Evolutionary conservation across 2,329 filamentous ascomycete genomes (phyloP), one percentile per base, ranked within the genome.

Genomic region (Colletotrichum destructivum): DNA sequence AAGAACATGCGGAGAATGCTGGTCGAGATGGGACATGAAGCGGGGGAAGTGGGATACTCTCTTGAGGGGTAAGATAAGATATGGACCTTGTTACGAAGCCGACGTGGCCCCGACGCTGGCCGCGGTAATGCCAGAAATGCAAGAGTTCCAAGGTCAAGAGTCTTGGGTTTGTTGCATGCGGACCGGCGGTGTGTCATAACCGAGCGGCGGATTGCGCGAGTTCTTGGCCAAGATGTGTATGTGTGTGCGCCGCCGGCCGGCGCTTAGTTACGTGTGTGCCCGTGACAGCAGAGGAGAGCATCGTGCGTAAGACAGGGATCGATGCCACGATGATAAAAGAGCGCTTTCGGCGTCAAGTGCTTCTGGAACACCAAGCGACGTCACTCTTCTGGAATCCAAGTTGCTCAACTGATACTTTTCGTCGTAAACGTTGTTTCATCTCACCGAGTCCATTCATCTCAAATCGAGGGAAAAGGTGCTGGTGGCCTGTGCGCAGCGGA

Each of bases 1-100:
- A 87, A 89, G 79, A 87, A 76, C 31, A 94, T 94, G 92, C 87
- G 91, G 72, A 83, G 84, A 71, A 85, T 88, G 62, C 81, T 94
- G 71, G 84, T 93, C 49, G 85, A 85, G 73, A 82, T 94, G 85
- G 92, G 92, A 16, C 82, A 80, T 68, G 87, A 86, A 75, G 88
- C 85, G 76, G 88, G 87, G 26, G 85, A 91, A 74, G 89, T 93
- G 44, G 92, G 91, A 21, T 94, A 86, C 77, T 91, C 90, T 26
- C 83, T 90, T 71, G 79, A 86, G 72, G 90, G 69, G 60, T 74
- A 65, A 63, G 21, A 59, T 65, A 72, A 59, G 54, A 49, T 38
- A 60, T 64, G 69, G 57, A 62, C 42, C 56, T 57, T 57, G 31
- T 51, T 64, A 47, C 52, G 51, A 42, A 63, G 54, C n/a, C 18